Evolutionary conservation across 495 filamentous ascomycete genomes (phyloP).

Genomic region (Lasiosphaeria ovina): DNA sequence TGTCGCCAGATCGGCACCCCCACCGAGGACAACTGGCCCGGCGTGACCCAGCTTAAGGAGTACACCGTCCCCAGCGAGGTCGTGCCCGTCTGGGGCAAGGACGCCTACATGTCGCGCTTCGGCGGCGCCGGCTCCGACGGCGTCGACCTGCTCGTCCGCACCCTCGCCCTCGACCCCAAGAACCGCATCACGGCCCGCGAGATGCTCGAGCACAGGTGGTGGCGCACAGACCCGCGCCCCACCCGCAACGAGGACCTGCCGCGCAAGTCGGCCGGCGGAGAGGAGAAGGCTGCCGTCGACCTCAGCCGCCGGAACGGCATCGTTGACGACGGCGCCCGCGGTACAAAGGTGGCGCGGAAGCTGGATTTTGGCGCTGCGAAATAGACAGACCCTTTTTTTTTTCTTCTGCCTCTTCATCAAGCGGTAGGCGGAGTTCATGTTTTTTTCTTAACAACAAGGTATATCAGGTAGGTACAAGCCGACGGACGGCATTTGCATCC

Average conservation of each 20-base stretch:
- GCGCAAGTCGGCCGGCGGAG: conserved; percentile 56
- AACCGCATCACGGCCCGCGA: conserved; percentile 73
- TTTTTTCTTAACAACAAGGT: too few relatives aligned
- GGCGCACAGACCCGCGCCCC: conserved; percentile 76
- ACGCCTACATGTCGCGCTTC: conserved; percentile 70
- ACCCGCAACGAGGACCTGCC: conserved; percentile 83
- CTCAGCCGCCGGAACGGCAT: conserved; percentile 77
- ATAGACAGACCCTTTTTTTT: conserved; percentile 28
- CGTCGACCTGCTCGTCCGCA: conserved; percentile 81
- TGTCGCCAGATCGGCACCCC: conserved; percentile 85
- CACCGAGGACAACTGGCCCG: conserved; percentile 93
- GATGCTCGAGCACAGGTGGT: conserved; percentile 82
- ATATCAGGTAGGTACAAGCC: too few relatives aligned
- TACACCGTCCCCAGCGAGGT: conserved; percentile 64
- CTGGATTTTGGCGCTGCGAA: conserved; percentile 73
- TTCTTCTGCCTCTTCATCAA: background rate
- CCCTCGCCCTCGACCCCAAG: conserved; percentile 80
- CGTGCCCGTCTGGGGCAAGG: conserved; percentile 61
- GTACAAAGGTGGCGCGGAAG: conserved; percentile 76
- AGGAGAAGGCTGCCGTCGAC: conserved; percentile 79
- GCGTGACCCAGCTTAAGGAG: conserved; percentile 75
- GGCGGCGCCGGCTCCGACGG: conserved; percentile 75
- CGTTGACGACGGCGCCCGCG: conserved; percentile 55
- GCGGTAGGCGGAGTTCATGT: too few relatives aligned
- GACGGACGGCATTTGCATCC: too few relatives aligned